These are phyloP conservation scores for Phialophora verrucosa DNA, from an alignment of 2,329 filamentous ascomycete species.

Conservation along the genomic window DNA sequence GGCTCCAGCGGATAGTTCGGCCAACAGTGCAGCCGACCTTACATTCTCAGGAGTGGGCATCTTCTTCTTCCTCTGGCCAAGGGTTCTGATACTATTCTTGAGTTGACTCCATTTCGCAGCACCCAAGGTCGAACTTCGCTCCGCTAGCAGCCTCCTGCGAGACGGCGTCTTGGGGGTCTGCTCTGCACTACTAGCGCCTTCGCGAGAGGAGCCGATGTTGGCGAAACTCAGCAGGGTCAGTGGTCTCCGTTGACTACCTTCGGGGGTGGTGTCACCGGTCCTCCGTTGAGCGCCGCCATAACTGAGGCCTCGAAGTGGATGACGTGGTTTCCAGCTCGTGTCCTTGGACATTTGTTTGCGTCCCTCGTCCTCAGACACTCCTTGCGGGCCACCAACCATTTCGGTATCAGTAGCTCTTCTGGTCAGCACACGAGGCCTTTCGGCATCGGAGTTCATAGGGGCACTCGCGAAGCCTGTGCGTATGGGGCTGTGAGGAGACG, in stretches of 20 bases:
- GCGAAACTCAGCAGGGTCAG: slow-evolving; percentile 66
- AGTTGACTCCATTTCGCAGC: slow-evolving; percentile 91
- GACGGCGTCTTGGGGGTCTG: slow-evolving; percentile 37
- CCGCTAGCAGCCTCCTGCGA: slow-evolving; percentile 54
- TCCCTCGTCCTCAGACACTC: slow-evolving; percentile 76
- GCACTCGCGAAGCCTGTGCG: slow-evolving; percentile 42
- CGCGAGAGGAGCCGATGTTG: slow-evolving; percentile 67
- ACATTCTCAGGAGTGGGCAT: slow-evolving; percentile 86
- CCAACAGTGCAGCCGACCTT: slow-evolving; percentile 95
- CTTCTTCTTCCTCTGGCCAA: slow-evolving; percentile 77
- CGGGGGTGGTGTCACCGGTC: slow-evolving; percentile 56
- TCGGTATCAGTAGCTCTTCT: slow-evolving; percentile 69
- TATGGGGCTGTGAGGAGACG: slow-evolving; percentile 62
- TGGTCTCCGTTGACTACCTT: slow-evolving; percentile 61
- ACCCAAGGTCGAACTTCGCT: slow-evolving; percentile 72
- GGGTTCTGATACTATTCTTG: slow-evolving; percentile 83
- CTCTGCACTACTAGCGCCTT: slow-evolving; percentile 38
- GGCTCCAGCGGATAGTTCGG: slow-evolving; percentile 87
- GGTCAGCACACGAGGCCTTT: slow-evolving; percentile 58
- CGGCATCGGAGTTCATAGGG: slow-evolving; percentile 52
- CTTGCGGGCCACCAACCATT: slow-evolving; percentile 65
- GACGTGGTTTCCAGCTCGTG: slow-evolving; percentile 64
- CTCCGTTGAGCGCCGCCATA: slow-evolving; percentile 58
- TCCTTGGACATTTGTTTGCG: slow-evolving; percentile 64
- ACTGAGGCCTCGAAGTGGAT: slow-evolving; percentile 61